Base-by-base conservation (phyloP, 345 rosid species). In the Cardiospermum halicacabum region DNA sequence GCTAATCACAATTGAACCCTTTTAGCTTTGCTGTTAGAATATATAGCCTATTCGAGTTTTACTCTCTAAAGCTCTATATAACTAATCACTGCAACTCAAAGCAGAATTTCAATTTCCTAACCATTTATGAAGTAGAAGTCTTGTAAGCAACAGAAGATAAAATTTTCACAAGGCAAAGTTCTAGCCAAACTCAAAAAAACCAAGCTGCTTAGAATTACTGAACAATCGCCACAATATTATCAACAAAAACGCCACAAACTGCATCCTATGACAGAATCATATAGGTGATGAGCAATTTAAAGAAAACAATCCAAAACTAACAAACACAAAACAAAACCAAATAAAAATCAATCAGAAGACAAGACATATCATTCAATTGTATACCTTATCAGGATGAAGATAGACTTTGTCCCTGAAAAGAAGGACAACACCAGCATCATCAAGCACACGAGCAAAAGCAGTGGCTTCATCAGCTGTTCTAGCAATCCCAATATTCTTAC, bases 321-420 rank as follows among this genome's bases (percentile, higher is more conserved):
- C 7, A 47, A 47, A 5, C 31, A 13, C 2, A 15, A 21, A 53
- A 30, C 10, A 7, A 27, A 39, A 2, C 2, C 10, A 36, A 18
- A 27, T 3, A 11, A 24, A 6, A 45, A 15, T 0, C 7, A n/a
- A 15, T 16, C 7, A 43, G 18, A 43, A n/a, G 21, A 43, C n/a
- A n/a, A n/a, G n/a, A n/a, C n/a, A n/a, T n/a, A n/a, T n/a, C n/a
- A 43, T 43, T 21, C 49, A 43, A 34, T 18, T n/a, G 36, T 2
- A 11, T 56, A 94, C 99, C 97, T 94, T 94, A 25, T 87, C 85
- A 5, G 99, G 99, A 51, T 91, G 89, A 27, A 94, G 87, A 71
- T 83, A 85, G 54, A 91, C 96, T 77, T 81, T 85, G 72, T 94
- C 91, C 3, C 99, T 85, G 61, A 87, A 91, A 65, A 91, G 89